These are phyloP conservation scores for Pseudogymnoascus sp. DNA, from an alignment of 2,329 filamentous ascomycete genomes.

Conservation along the genomic window DNA sequence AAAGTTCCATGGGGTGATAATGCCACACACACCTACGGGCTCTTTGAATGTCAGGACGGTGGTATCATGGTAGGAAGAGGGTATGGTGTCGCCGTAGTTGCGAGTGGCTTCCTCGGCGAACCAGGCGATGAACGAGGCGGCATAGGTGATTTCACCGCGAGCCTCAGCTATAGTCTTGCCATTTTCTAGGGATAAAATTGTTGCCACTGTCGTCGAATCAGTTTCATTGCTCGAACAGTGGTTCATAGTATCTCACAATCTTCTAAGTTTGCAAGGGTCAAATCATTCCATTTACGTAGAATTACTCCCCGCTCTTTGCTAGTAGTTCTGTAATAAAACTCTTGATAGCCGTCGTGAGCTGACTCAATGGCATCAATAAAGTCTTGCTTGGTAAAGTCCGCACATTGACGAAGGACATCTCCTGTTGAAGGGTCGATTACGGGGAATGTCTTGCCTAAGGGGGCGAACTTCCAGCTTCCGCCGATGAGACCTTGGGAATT, in stretches of 20 bases:
- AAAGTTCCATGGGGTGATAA: slow-evolving; percentile 64
- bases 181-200: slow-evolving; percentile 54
- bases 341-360: slow-evolving; percentile 38
- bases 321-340: slow-evolving; percentile 51
- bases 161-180: slow-evolving; percentile 48
- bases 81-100: slow-evolving; percentile 51
- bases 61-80: slow-evolving; percentile 49
- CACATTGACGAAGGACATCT: slow-evolving; percentile 43
- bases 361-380: slow-evolving; percentile 43
- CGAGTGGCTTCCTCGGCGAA: slow-evolving; percentile 56
- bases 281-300: slow-evolving; percentile 60
- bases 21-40: slow-evolving; percentile 59
- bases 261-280: background rate
- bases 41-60: slow-evolving; percentile 69
- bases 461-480: slow-evolving; percentile 47
- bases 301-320: slow-evolving; percentile 54
- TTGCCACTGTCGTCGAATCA: background rate
- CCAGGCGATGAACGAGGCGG: slow-evolving; percentile 49
- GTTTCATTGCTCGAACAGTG: background rate
- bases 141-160: slow-evolving; percentile 49
- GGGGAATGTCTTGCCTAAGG: slow-evolving; percentile 48
- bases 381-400: slow-evolving; percentile 46
- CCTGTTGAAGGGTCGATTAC: slow-evolving; percentile 44
- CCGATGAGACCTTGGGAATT: slow-evolving; percentile 47
- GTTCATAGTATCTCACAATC: background rate